Conservation (phyloP, 495 filamentous ascomycete genomes). For the Xylaria palmicola region DNA sequence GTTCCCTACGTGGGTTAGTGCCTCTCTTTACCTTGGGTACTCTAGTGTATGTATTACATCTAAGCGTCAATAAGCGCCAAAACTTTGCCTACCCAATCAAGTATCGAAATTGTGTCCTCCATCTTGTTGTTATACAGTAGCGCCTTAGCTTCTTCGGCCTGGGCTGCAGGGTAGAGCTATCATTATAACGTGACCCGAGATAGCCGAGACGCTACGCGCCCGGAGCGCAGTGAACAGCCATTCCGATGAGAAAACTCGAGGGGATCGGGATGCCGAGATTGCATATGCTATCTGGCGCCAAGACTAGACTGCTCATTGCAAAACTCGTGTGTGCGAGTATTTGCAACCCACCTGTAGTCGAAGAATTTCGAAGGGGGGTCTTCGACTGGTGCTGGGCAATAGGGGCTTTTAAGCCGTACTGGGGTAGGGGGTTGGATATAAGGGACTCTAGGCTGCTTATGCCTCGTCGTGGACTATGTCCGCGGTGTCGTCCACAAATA, state of each 20-base stretch:
- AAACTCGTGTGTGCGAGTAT: background rate
- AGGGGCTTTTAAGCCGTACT: background rate
- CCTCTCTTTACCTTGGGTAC: too few relatives aligned
- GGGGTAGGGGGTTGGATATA: constrained; percentile 1
- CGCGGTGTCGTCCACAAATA: background rate
- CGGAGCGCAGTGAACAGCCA: constrained; percentile 9
- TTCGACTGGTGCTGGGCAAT: constrained; percentile 6
- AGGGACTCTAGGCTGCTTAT: constrained; percentile 4
- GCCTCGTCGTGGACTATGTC: background rate
- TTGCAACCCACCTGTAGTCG: constrained; percentile 2
- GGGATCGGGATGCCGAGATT: background rate
- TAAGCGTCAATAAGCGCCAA: constrained; percentile 11
- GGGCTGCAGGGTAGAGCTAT: constrained; percentile 3
- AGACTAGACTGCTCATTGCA: constrained; percentile 1
- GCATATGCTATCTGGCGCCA: constrained; percentile 8
- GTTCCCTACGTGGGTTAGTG: background rate
- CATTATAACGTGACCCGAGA: constrained; percentile 12
- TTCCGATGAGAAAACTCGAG: background rate
- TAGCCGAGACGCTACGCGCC: constrained; percentile 9
- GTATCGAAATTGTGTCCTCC: background rate
- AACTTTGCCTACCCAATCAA: constrained; percentile 10
- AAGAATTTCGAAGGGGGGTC: background rate
- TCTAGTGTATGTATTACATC: constrained; percentile 5
- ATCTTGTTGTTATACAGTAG: constrained; percentile 9
- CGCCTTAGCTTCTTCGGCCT: constrained; percentile 5